Evolutionary conservation across 768 basidiomycete genomes (phyloP).

Genomic region (Pleurotus eryngii): DNA sequence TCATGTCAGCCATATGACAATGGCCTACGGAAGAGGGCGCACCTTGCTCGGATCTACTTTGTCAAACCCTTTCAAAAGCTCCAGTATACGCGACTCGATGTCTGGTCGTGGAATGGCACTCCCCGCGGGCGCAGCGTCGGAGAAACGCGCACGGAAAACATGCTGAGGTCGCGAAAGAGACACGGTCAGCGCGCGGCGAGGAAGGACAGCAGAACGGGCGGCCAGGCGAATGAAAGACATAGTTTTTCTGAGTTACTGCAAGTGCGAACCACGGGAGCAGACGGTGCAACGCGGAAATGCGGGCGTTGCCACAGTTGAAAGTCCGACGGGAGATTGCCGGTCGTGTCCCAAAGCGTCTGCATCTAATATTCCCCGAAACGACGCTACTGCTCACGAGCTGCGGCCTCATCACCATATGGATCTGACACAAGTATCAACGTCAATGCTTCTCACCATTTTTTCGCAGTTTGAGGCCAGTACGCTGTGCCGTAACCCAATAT

Average conservation of each 20-base stretch:
- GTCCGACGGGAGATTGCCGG: slow-evolving; percentile 5
- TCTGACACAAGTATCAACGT: neutral
- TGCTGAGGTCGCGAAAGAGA: slow-evolving; percentile 32
- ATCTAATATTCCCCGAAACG: neutral
- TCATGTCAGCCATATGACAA: neutral
- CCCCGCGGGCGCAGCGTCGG: slow-evolving; percentile 49
- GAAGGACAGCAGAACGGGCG: slow-evolving; percentile 39
- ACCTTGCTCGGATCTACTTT: slow-evolving; percentile 81
- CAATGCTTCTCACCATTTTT: neutral
- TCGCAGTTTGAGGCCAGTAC: too few species aligned
- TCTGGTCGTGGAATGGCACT: slow-evolving; percentile 53
- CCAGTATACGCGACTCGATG: slow-evolving; percentile 73
- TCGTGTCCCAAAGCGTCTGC: neutral
- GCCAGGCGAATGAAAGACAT: slow-evolving; percentile 59
- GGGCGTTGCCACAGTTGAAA: slow-evolving; percentile 1
- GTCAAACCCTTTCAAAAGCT: slow-evolving; percentile 86
- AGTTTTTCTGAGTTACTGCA: slow-evolving; percentile 12
- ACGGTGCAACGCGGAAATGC: slow-evolving; percentile 5
- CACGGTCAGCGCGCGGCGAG: slow-evolving; percentile 35
- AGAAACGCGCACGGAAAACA: slow-evolving; percentile 52
- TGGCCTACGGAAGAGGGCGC: slow-evolving; percentile 9
- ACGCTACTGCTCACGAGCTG: neutral
- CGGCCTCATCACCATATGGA: neutral
- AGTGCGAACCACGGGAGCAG: neutral
- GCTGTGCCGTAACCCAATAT: too few species aligned